A percentile compares a stretch with the other conserved stretches of the same genome.
phyloP scores from a whole-genome alignment of 140 eudicot species.

The Anethum foeniculum region DNA sequence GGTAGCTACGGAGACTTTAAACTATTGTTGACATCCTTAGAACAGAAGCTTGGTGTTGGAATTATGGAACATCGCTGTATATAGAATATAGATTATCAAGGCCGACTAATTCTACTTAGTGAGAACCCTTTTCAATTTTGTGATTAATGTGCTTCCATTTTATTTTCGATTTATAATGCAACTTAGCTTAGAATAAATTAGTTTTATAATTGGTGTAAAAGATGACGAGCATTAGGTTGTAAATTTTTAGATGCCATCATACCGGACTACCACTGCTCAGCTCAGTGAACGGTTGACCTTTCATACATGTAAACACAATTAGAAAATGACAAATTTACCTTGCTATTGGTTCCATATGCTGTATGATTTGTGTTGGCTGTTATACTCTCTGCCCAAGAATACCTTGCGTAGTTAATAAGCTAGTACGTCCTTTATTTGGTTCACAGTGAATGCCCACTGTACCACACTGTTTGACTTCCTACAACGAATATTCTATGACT shows the following conservation, averaged over 20 bases:
- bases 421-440: background rate
- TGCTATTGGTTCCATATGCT: background rate
- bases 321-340: background rate
- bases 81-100: no score
- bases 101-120: background rate
- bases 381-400: background rate
- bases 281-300: background rate
- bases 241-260: background rate
- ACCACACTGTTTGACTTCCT: background rate
- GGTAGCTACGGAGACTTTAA: background rate
- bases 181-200: background rate
- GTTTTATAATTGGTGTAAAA: background rate
- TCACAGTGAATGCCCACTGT: background rate
- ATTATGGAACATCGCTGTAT: background rate
- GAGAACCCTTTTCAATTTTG: background rate
- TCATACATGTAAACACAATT: background rate
- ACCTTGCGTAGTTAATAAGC: background rate
- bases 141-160: background rate
- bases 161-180: background rate
- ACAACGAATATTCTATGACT: background rate
- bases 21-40: background rate
- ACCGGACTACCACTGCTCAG: background rate
- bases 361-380: background rate
- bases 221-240: background rate
- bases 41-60: background rate